Conservation (phyloP, 148 eudicot genomes). For the Arbutus unedo region DNA sequence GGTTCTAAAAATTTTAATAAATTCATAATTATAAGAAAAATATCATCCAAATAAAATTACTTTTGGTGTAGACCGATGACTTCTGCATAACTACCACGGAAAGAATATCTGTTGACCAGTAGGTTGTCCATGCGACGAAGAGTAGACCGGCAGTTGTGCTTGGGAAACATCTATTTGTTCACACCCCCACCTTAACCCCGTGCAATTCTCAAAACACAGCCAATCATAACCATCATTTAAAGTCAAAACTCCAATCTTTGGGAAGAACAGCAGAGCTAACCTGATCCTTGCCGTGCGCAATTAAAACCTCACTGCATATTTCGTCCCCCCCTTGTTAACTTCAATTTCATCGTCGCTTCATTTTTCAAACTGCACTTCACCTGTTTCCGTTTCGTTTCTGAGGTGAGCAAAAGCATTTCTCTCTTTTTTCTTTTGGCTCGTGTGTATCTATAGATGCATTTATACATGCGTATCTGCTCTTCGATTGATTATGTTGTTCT, state of each 20-base stretch:
- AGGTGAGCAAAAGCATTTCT: not conserved
- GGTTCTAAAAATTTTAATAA: too few relatives aligned
- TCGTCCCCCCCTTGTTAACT: not conserved
- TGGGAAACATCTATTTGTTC: not conserved
- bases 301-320: not conserved
- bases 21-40: too few relatives aligned
- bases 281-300: not conserved
- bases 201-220: not conserved
- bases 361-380: not conserved
- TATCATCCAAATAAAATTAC: too few relatives aligned
- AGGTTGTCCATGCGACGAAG: not conserved
- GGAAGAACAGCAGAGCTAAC: not conserved
- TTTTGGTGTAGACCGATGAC: too few relatives aligned
- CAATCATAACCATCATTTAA: not conserved
- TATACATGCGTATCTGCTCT: not conserved
- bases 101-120: not conserved
- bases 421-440: not conserved
- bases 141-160: conserved; percentile 1
- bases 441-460: too few relatives aligned
- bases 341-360: not conserved
- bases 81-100: not conserved
- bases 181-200: not conserved
- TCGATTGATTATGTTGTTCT: not conserved
- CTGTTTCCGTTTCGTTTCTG: not conserved
- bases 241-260: not conserved